phyloP scores from a whole-genome alignment of 2,329 filamentous ascomycete genomes.

The Aspergillus sp. region DNA sequence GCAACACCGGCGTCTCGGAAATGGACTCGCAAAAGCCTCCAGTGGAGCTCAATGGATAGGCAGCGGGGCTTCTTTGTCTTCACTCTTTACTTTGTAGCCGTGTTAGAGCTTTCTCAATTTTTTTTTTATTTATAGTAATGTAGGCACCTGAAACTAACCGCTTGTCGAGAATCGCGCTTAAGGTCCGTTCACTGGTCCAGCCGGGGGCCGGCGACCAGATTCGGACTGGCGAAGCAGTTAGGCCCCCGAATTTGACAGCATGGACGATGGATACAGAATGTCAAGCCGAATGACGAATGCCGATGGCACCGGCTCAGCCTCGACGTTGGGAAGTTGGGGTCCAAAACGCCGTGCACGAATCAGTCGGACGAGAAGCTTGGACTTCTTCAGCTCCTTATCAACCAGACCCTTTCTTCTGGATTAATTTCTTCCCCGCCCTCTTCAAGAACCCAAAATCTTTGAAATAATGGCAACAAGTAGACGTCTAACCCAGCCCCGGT shows the following conservation, averaged over 20 bases:
- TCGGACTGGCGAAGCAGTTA: not conserved
- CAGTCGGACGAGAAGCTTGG: not conserved
- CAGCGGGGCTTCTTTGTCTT: no score
- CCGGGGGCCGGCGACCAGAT: no score
- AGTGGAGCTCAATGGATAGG: no score
- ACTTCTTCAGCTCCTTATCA: not conserved
- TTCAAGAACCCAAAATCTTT: not conserved
- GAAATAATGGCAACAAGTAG: not conserved
- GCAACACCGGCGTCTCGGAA: no score
- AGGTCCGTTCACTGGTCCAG: no score
- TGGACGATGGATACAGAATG: no score
- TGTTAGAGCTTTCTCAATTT: no score
- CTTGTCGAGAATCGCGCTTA: no score
- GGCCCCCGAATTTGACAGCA: not conserved
- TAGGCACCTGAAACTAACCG: no score
- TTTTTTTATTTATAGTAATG: no score
- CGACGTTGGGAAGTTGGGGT: not conserved
- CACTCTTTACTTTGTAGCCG: no score
- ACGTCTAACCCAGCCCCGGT: conserved; percentile 4
- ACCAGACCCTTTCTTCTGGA: not conserved
- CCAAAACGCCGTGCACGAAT: not conserved
- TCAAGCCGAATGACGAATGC: not conserved
- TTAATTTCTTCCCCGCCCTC: not conserved
- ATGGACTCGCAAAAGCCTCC: no score
- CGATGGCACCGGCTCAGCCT: not conserved